These are phyloP conservation scores for Amphirosellinia nigrospora DNA, from an alignment of 495 filamentous ascomycete species.

Conservation along the genomic window DNA sequence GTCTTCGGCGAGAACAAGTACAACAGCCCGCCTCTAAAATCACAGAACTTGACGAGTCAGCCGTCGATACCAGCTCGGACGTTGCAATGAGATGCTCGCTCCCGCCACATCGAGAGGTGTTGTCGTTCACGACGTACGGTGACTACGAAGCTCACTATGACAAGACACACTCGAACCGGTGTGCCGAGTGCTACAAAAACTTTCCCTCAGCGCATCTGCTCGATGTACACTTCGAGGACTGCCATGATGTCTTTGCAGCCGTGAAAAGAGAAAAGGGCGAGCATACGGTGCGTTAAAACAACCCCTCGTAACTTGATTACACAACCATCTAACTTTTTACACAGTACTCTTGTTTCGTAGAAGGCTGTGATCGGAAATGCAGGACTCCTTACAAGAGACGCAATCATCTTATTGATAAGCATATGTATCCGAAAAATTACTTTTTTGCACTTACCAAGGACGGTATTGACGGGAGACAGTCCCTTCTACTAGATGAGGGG, in stretches of 20 bases:
- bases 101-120: slow-evolving; percentile 73
- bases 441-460: slow-evolving; percentile 89
- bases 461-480: slow-evolving; percentile 83
- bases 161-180: slow-evolving; percentile 83
- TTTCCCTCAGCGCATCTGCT: slow-evolving; percentile 76
- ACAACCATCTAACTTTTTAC: slow-evolving; percentile 24
- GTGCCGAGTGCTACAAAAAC: slow-evolving; percentile 78
- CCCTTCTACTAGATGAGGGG: slow-evolving; percentile 68
- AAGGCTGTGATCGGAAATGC: slow-evolving; percentile 86
- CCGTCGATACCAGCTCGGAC: slow-evolving; percentile 32
- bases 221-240: slow-evolving; percentile 86
- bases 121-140: slow-evolving; percentile 74
- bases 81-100: slow-evolving; percentile 76
- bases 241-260: slow-evolving; percentile 80
- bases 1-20: slow-evolving; percentile 29
- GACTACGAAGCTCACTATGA: slow-evolving; percentile 89
- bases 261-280: slow-evolving; percentile 79
- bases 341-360: slow-evolving; percentile 87
- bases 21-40: slow-evolving; percentile 46
- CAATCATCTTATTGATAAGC: slow-evolving; percentile 91
- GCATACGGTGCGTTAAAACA: slow-evolving; percentile 76
- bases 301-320: neutral
- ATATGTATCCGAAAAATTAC: slow-evolving; percentile 89
- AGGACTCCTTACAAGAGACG: slow-evolving; percentile 80
- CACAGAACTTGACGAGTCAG: slow-evolving; percentile 48